phyloP scores from a whole-genome alignment of 2,329 filamentous ascomycete genomes.

The Epichloe brachyelytri region DNA sequence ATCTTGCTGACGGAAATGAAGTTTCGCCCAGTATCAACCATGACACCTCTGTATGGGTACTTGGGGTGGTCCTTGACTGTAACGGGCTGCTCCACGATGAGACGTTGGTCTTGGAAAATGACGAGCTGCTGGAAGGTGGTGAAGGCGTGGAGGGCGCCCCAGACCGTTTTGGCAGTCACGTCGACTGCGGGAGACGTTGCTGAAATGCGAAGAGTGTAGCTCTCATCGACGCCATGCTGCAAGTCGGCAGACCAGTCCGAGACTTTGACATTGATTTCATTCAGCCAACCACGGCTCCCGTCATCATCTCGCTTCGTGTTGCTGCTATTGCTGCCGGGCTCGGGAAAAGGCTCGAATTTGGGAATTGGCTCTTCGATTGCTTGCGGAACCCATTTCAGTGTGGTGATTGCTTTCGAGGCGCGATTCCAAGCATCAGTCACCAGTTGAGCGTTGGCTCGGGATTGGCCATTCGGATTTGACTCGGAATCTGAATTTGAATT shows the following conservation, averaged over 20 bases:
- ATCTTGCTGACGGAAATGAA: constrained; percentile 38
- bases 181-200: constrained; percentile 26
- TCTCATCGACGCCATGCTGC: constrained; percentile 43
- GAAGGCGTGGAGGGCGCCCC: constrained; percentile 42
- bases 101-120: constrained; percentile 30
- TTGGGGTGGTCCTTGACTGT: constrained; percentile 35
- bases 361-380: constrained; percentile 38
- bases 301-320: constrained; percentile 16
- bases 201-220: constrained; percentile 35
- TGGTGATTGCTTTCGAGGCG: constrained; percentile 31
- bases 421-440: constrained; percentile 36
- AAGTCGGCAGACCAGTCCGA: constrained; percentile 31
- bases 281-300: constrained; percentile 18
- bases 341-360: constrained; percentile 38
- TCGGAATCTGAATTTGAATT: constrained; percentile 2
- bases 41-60: constrained; percentile 40
- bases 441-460: constrained; percentile 12
- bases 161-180: constrained; percentile 36
- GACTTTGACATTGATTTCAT: constrained; percentile 31
- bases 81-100: constrained; percentile 40
- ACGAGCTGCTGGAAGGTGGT: constrained; percentile 44
- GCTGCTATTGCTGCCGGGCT: constrained; percentile 13
- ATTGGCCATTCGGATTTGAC: background rate
- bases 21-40: constrained; percentile 42
- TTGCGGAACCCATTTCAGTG: constrained; percentile 39